These are phyloP conservation scores for Juglanconis oblonga DNA, from an alignment of 2,329 filamentous ascomycete genomes.

Conservation along the genomic window DNA sequence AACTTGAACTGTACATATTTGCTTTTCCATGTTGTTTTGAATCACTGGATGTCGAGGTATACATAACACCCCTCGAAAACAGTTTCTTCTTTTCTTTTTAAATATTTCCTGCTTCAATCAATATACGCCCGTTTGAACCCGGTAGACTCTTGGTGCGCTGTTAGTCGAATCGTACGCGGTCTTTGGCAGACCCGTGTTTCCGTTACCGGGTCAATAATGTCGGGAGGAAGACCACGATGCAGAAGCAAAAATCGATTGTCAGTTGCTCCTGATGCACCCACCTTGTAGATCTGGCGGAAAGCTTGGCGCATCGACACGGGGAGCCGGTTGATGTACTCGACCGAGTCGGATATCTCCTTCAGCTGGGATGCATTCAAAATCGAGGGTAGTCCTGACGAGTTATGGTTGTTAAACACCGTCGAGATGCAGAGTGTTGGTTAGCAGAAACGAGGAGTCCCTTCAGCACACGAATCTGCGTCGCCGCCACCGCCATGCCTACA, in stretches of 20 bases:
- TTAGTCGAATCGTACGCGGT: neutral
- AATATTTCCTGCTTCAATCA: too few relatives aligned
- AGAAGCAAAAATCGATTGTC: slow-evolving; percentile 27
- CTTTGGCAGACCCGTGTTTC: slow-evolving; percentile 17
- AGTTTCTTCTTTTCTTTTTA: too few relatives aligned
- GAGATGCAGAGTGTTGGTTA: slow-evolving; percentile 18
- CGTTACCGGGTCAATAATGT: slow-evolving; percentile 22
- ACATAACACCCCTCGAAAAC: too few relatives aligned
- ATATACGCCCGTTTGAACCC: too few relatives aligned
- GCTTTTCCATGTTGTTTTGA: too few relatives aligned
- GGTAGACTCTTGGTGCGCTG: too few relatives aligned
- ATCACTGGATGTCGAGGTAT: too few relatives aligned
- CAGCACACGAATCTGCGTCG: slow-evolving; percentile 35
- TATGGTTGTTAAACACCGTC: slow-evolving; percentile 22
- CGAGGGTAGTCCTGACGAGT: slow-evolving; percentile 9
- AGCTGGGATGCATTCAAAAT: slow-evolving; percentile 19
- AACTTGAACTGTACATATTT: too few relatives aligned
- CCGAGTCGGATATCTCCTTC: slow-evolving; percentile 21
- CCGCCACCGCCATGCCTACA: slow-evolving; percentile 32
- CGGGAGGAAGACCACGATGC: slow-evolving; percentile 21
- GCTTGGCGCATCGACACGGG: slow-evolving; percentile 20
- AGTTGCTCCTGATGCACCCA: slow-evolving; percentile 21
- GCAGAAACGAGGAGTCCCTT: neutral
- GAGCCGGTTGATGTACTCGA: slow-evolving; percentile 20
- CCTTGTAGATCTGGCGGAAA: slow-evolving; percentile 21